Percentiles rank a stretch among this genome's conserved stretches.
Conservation (phyloP, 2,329 filamentous ascomycete genomes). For the Byssoonygena ceratinophila region DNA sequence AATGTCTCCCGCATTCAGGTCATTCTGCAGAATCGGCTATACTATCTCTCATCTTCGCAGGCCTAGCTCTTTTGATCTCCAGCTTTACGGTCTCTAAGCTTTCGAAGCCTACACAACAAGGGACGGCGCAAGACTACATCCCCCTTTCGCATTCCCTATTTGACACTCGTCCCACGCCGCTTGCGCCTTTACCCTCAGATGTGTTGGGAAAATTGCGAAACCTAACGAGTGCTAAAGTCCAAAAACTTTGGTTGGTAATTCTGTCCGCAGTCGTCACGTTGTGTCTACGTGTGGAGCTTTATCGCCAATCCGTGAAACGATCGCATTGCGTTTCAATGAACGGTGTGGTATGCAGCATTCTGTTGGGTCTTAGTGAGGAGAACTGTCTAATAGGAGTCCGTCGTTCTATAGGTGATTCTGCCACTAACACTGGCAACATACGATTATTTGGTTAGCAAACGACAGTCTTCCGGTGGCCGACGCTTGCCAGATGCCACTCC, state of each 20-base stretch:
- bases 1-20: constrained; percentile 25
- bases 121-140: constrained; percentile 7
- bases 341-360: constrained; percentile 25
- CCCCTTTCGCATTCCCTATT: constrained; percentile 10
- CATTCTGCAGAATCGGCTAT: constrained; percentile 38
- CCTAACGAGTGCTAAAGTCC: constrained; percentile 11
- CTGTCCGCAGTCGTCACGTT: constrained; percentile 20
- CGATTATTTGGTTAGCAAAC: constrained; percentile 30
- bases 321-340: constrained; percentile 35
- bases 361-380: no score
- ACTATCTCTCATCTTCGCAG: constrained; percentile 34
- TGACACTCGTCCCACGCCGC: not conserved
- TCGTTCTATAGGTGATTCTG: constrained; percentile 26
- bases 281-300: constrained; percentile 31
- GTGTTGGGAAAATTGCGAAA: constrained; percentile 13
- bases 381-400: constrained; percentile 6
- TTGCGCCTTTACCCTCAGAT: not conserved
- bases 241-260: constrained; percentile 21
- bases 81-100: constrained; percentile 26
- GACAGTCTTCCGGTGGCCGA: constrained; percentile 19
- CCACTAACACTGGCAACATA: constrained; percentile 36
- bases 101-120: constrained; percentile 15
- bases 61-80: constrained; percentile 29
- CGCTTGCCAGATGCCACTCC: constrained; percentile 11
- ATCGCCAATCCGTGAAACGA: constrained; percentile 33